Percentiles rank a stretch among this genome's conserved stretches.
Evolutionary conservation across 2,329 filamentous ascomycete genomes (phyloP).

Genomic region (Aspergillus clavatus): DNA sequence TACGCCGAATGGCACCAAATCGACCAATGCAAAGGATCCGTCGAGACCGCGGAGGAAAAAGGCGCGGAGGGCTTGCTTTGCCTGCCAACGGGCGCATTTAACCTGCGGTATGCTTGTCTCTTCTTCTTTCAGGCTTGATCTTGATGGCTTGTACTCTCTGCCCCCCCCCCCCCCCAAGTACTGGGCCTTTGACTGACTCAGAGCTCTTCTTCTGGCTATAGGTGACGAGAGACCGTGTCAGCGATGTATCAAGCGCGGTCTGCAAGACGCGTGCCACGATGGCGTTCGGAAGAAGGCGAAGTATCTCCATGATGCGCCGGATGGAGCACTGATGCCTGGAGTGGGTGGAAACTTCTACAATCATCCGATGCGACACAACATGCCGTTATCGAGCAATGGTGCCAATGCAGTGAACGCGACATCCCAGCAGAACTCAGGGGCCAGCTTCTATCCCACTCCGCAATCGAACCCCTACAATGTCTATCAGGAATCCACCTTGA

Average conservation of each 20-base stretch:
- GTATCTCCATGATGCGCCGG: slow-evolving; percentile 92
- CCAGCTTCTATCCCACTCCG: slow-evolving; percentile 32
- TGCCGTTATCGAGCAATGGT: slow-evolving; percentile 31
- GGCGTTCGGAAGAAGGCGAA: slow-evolving; percentile 98
- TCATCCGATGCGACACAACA: slow-evolving; percentile 28
- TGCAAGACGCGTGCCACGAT: slow-evolving; percentile 89
- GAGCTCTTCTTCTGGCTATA: slow-evolving; percentile 41
- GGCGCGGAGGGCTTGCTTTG: slow-evolving; percentile 89
- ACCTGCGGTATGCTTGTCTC: slow-evolving; percentile 79
- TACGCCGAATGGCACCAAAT: slow-evolving; percentile 61
- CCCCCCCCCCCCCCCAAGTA: slow-evolving; percentile 1
- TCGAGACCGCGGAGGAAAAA: slow-evolving; percentile 88
- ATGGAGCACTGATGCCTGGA: slow-evolving; percentile 83
- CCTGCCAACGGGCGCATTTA: slow-evolving; percentile 93
- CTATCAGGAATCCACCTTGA: slow-evolving; percentile 46
- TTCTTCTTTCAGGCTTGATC: slow-evolving; percentile 6
- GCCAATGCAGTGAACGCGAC: slow-evolving; percentile 24
- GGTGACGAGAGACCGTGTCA: slow-evolving; percentile 93
- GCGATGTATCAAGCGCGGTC: slow-evolving; percentile 86
- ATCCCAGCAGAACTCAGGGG: slow-evolving; percentile 21
- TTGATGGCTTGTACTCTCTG: slow-evolving; percentile 7
- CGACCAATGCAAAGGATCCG: slow-evolving; percentile 73
- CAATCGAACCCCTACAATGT: slow-evolving; percentile 40
- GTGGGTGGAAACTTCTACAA: slow-evolving; percentile 62
- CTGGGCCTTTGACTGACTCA: slow-evolving; percentile 24